phyloP scores from a whole-genome alignment of 2,329 filamentous ascomycete species.

The Cercospora nicotianae region DNA sequence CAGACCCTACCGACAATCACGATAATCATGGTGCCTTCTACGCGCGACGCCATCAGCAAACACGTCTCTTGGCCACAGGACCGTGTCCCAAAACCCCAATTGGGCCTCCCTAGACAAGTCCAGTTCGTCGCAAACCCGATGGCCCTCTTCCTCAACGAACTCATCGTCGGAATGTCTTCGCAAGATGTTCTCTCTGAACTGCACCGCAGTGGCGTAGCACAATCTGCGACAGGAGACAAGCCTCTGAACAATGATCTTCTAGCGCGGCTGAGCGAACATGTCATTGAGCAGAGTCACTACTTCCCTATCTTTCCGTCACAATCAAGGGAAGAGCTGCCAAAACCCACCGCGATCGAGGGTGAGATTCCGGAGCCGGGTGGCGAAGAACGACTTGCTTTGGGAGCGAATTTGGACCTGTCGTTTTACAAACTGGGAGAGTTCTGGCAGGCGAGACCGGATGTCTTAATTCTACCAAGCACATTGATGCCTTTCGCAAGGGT shows the following conservation, averaged over 20 bases:
- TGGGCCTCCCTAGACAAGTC: constrained; percentile 74
- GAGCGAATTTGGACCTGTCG: constrained; percentile 76
- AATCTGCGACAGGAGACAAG: constrained; percentile 79
- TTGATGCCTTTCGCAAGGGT: constrained; percentile 88
- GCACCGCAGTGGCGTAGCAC: constrained; percentile 57
- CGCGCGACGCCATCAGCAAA: constrained; percentile 77
- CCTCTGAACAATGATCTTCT: constrained; percentile 66
- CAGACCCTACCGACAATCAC: constrained; percentile 72
- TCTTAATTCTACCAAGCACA: constrained; percentile 78
- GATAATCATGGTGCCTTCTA: constrained; percentile 78
- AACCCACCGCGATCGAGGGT: constrained; percentile 48
- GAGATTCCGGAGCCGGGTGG: constrained; percentile 40
- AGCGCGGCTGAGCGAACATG: constrained; percentile 69
- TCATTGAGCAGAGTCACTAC: constrained; percentile 89
- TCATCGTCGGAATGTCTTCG: constrained; percentile 74
- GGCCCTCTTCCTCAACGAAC: constrained; percentile 84
- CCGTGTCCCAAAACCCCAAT: constrained; percentile 66
- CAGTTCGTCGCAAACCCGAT: constrained; percentile 87
- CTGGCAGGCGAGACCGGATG: constrained; percentile 79
- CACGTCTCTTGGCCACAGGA: constrained; percentile 87
- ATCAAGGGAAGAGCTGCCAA: constrained; percentile 66
- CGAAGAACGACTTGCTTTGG: constrained; percentile 60
- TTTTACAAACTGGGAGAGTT: constrained; percentile 91
- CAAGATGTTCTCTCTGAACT: constrained; percentile 83
- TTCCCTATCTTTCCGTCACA: constrained; percentile 84